Evolutionary conservation across 1,284 basidiomycete species (phyloP).

Genomic region (Heterobasidion annosum): DNA sequence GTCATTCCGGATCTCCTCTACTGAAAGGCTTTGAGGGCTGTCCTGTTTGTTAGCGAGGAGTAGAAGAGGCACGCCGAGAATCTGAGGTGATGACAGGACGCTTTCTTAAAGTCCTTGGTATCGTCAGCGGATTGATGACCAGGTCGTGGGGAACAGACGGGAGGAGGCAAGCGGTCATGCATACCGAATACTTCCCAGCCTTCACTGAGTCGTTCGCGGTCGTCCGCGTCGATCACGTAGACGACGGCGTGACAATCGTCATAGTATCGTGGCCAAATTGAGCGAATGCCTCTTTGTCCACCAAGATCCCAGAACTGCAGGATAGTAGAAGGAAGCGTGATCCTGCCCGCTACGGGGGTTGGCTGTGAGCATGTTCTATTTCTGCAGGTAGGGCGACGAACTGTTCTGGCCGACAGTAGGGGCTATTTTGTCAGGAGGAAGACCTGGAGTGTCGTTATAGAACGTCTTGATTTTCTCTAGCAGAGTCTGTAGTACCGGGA

Average conservation of each 20-base stretch:
- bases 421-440: conserved; percentile 82
- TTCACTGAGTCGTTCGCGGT: conserved; percentile 78
- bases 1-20: conserved; percentile 82
- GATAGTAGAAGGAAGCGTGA: conserved; percentile 83
- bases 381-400: conserved; percentile 24
- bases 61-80: conserved; percentile 80
- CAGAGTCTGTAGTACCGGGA: conserved; percentile 49
- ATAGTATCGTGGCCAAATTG: conserved; percentile 91
- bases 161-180: conserved; percentile 17
- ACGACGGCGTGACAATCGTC: conserved; percentile 92
- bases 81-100: conserved; percentile 78
- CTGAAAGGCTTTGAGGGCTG: conserved; percentile 65
- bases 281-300: conserved; percentile 84
- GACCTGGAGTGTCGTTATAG: conserved; percentile 79
- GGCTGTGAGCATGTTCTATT: not conserved
- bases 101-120: conserved; percentile 47
- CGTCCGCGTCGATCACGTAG: conserved; percentile 85
- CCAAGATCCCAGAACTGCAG: conserved; percentile 94
- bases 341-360: conserved; percentile 70
- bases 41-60: conserved; percentile 94
- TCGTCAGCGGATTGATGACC: conserved; percentile 8
- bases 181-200: conserved; percentile 93
- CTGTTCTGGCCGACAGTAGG: conserved; percentile 96
- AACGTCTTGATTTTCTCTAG: conserved; percentile 89
- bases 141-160: not conserved